These are phyloP conservation scores for Whalleya microplaca DNA, from an alignment of 2,329 filamentous ascomycete genomes.

Conservation along the genomic window DNA sequence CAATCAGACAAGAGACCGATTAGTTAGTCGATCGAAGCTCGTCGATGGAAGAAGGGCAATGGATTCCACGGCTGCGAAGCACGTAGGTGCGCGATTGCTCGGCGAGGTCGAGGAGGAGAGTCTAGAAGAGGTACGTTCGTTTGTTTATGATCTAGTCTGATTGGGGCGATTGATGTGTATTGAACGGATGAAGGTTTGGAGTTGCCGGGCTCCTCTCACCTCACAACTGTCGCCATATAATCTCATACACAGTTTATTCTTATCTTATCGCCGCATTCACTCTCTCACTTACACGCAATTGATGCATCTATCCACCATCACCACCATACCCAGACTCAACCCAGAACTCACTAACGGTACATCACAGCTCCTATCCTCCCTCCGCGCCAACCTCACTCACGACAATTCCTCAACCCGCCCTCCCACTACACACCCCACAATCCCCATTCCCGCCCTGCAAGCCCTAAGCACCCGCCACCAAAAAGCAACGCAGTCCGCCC, in stretches of 20 bases:
- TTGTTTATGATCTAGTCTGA: not conserved
- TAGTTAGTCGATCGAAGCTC: no score
- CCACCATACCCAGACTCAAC: no score
- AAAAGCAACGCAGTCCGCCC: constrained; percentile 49
- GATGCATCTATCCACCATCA: no score
- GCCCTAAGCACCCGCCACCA: constrained; percentile 51
- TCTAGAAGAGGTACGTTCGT: constrained; percentile 63
- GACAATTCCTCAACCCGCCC: constrained; percentile 17
- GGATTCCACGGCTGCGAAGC: constrained; percentile 43
- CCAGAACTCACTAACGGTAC: constrained; percentile 7
- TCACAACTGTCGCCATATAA: not conserved
- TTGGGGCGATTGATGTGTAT: not conserved
- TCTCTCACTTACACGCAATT: constrained; percentile 6
- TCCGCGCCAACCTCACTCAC: constrained; percentile 16
- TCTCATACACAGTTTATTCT: constrained; percentile 3
- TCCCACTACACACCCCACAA: constrained; percentile 7
- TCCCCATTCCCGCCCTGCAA: constrained; percentile 52
- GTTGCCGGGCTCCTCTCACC: no score
- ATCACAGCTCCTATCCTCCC: constrained; percentile 28
- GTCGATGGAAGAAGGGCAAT: constrained; percentile 29
- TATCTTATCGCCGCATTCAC: constrained; percentile 34
- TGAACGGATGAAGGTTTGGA: not conserved
- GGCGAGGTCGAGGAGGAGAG: constrained; percentile 59
- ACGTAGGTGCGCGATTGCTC: constrained; percentile 54
- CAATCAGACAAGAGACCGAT: not conserved